Percentiles rank a stretch among this genome's conserved stretches.
phyloP scores from a whole-genome alignment of 768 basidiomycete species.

The Leccinum broughii region DNA sequence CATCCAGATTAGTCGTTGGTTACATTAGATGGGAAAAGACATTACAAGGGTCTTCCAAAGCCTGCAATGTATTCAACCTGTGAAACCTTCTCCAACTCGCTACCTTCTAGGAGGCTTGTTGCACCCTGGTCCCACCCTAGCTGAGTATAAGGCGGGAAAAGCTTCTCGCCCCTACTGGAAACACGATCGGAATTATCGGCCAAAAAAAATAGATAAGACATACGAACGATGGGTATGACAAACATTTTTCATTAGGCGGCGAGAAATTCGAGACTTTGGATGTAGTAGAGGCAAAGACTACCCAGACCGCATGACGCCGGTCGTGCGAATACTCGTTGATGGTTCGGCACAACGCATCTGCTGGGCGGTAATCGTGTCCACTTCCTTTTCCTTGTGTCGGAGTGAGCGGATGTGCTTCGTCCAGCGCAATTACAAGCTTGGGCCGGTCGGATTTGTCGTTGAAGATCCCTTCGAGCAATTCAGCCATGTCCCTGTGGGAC shows the following conservation, averaged over 20 bases:
- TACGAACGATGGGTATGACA: neutral
- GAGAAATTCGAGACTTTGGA: neutral
- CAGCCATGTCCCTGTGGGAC: neutral
- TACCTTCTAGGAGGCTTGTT: neutral
- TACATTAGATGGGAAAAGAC: too few species aligned
- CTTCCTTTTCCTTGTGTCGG: neutral
- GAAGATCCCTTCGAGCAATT: neutral
- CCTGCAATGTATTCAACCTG: neutral
- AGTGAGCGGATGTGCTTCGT: neutral
- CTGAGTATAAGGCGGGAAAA: neutral
- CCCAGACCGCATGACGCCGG: neutral
- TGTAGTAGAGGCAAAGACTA: neutral
- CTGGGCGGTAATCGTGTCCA: neutral
- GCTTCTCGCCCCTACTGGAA: neutral
- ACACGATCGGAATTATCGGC: neutral
- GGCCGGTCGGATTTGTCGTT: neutral
- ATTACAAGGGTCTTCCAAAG: neutral
- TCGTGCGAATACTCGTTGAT: neutral
- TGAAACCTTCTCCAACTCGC: neutral
- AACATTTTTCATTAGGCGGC: neutral
- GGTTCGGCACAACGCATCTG: neutral
- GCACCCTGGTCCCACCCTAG: neutral
- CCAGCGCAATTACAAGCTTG: neutral
- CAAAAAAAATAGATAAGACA: neutral
- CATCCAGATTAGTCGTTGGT: neutral